These are phyloP conservation scores for Castanea crenata DNA, from an alignment of 306 rosid species.

Conservation along the genomic window DNA sequence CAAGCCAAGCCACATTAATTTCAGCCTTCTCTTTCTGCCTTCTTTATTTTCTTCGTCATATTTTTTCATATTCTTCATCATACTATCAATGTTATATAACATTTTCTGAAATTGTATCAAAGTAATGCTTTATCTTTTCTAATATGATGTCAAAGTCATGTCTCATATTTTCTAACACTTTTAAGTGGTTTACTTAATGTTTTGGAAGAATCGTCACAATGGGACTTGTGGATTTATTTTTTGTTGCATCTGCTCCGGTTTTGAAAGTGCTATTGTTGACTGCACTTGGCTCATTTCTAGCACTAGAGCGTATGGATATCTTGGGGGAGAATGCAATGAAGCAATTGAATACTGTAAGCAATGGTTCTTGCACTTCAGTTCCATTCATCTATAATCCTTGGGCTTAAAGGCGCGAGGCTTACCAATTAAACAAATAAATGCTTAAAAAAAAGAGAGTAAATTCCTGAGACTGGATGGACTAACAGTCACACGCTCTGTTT, in stretches of 20 bases:
- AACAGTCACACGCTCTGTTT: constrained; percentile 4
- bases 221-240: constrained; percentile 39
- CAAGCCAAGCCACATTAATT: no score
- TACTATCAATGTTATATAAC: no score
- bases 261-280: constrained; percentile 40
- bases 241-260: constrained; percentile 44
- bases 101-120: no score
- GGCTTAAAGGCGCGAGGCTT: no score
- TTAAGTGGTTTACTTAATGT: not conserved
- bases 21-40: no score
- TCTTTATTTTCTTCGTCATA: no score
- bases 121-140: no score
- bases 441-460: not conserved
- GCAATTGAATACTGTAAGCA: constrained; percentile 43
- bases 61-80: no score
- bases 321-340: constrained; percentile 45
- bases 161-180: no score
- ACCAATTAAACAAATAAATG: not conserved
- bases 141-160: no score
- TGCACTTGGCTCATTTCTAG: constrained; percentile 41
- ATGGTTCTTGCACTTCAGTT: not conserved
- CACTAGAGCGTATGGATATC: constrained; percentile 35
- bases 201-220: constrained; percentile 20
- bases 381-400: not conserved
- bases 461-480: not conserved